These are phyloP conservation scores for Aspergillus ellipticus DNA, from an alignment of 495 filamentous ascomycete species.

Conservation along the genomic window DNA sequence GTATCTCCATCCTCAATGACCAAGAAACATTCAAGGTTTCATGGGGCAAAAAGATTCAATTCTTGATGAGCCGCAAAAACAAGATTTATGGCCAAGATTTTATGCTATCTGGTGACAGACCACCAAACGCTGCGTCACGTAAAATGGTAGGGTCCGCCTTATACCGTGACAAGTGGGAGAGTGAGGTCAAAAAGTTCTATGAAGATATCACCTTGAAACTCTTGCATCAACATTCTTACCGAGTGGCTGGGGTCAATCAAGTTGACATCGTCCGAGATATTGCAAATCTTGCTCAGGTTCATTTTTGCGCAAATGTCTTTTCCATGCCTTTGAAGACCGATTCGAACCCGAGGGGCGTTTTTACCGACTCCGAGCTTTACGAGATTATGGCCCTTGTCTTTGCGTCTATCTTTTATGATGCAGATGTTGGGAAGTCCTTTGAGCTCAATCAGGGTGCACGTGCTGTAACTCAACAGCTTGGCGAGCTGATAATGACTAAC, in stretches of 20 bases:
- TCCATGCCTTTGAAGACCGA: slow-evolving; percentile 61
- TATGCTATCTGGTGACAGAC: slow-evolving; percentile 52
- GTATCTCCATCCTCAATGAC: slow-evolving; percentile 45
- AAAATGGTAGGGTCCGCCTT: slow-evolving; percentile 46
- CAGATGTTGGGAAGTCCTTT: slow-evolving; percentile 62
- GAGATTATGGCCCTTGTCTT: slow-evolving; percentile 55
- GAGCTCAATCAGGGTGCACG: slow-evolving; percentile 53
- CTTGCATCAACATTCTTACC: slow-evolving; percentile 44
- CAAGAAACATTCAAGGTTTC: slow-evolving; percentile 52
- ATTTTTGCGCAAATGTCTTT: slow-evolving; percentile 60
- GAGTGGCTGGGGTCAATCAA: slow-evolving; percentile 53
- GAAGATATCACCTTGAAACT: slow-evolving; percentile 50
- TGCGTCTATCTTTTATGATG: slow-evolving; percentile 61
- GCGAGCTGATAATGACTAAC: slow-evolving; percentile 54
- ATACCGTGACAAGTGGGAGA: slow-evolving; percentile 48
- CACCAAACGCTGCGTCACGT: slow-evolving; percentile 43
- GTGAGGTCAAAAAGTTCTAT: slow-evolving; percentile 50
- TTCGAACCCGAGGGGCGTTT: slow-evolving; percentile 53
- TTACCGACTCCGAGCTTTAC: slow-evolving; percentile 59
- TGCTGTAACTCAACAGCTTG: slow-evolving; percentile 55
- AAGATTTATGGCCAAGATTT: slow-evolving; percentile 46
- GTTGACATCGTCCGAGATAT: slow-evolving; percentile 62
- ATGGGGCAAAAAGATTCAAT: slow-evolving; percentile 53
- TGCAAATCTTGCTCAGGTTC: slow-evolving; percentile 56
- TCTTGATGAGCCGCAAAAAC: slow-evolving; percentile 39